Evolutionary conservation across 495 filamentous ascomycete species (phyloP).

Genomic region (Aspergillus wentii): DNA sequence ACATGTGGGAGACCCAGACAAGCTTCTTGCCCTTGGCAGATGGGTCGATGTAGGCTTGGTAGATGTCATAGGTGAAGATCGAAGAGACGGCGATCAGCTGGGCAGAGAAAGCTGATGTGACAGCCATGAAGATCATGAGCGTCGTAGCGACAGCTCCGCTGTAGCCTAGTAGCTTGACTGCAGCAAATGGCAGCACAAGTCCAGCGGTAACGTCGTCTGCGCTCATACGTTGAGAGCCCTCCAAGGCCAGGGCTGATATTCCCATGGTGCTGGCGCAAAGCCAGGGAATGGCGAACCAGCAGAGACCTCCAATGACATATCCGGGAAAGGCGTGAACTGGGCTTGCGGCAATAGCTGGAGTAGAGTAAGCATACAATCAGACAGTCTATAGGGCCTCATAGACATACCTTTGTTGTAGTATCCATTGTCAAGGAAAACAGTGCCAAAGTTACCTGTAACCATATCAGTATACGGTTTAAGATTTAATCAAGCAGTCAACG

Average conservation of each 20-base stretch:
- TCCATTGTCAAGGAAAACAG: slow-evolving; percentile 74
- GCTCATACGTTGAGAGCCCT: slow-evolving; percentile 67
- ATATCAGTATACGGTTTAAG: slow-evolving; percentile 3
- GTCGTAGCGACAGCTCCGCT: slow-evolving; percentile 82
- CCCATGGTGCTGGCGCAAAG: slow-evolving; percentile 91
- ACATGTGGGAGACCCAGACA: slow-evolving; percentile 79
- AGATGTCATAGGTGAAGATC: slow-evolving; percentile 92
- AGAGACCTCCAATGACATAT: slow-evolving; percentile 85
- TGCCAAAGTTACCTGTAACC: slow-evolving; percentile 41
- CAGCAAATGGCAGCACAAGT: slow-evolving; percentile 82
- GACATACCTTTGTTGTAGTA: slow-evolving; percentile 76
- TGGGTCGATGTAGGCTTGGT: slow-evolving; percentile 57
- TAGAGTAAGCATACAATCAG: too few relatives aligned
- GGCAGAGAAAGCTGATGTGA: slow-evolving; percentile 83
- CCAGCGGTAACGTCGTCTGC: slow-evolving; percentile 77
- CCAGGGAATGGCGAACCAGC: slow-evolving; percentile 97
- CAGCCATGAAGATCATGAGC: slow-evolving; percentile 92
- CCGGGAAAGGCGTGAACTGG: slow-evolving; percentile 88
- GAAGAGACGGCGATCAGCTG: slow-evolving; percentile 91
- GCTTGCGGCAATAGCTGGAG: slow-evolving; percentile 73
- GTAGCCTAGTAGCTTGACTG: slow-evolving; percentile 83
- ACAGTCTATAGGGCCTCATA: too few relatives aligned
- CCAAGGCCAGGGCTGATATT: slow-evolving; percentile 78
- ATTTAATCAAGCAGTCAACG: slow-evolving; percentile 16
- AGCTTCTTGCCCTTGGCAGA: slow-evolving; percentile 66